Evolutionary conservation across 2,329 filamentous ascomycete genomes (phyloP), one percentile per base, ranked within the genome.

Genomic region (Ilyonectria sp.): DNA sequence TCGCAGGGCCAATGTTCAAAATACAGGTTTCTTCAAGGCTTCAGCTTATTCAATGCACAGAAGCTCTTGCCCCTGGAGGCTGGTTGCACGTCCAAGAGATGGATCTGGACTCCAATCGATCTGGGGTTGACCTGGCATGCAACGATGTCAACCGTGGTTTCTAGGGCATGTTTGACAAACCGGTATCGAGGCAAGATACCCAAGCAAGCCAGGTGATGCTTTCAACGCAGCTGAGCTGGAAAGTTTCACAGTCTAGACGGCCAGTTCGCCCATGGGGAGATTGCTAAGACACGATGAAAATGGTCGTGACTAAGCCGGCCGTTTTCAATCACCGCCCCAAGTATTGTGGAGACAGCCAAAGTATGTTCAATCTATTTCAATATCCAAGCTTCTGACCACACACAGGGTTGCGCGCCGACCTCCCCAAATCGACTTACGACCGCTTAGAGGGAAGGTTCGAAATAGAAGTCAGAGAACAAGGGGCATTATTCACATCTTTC

Each of bases 41-140:
- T n/a, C n/a, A n/a, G n/a, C n/a, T n/a, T n/a, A n/a, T 46, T 2
- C 21, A 23, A 23, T 23, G 8, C 10, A 70, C 58, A 40, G 4
- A 70, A 37, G 35, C 67, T 2, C 40, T 70, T 9, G 33, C 44
- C 0, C 63, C 67, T 21, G 33, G 68, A 50, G 68, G 62, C 1
- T 70, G 68, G 63, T 11, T 70, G 0, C 68, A 70, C 23, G 52
- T 70, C 0, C 60, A 70, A 4, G 69, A 70, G n/a, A 60, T 4
- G 19, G n/a, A n/a, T n/a, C n/a, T n/a, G n/a, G n/a, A n/a, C n/a
- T n/a, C n/a, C n/a, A n/a, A n/a, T n/a, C n/a, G n/a, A n/a, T n/a
- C n/a, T n/a, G n/a, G n/a, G n/a, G n/a, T 43, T 11, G 56, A 60
- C 2, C 53, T 65, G n/a, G 69, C 60, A 1, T 29, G 29, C 6